These are phyloP conservation scores for Cerrena zonata DNA, from an alignment of 1,284 basidiomycete species.

Conservation along the genomic window DNA sequence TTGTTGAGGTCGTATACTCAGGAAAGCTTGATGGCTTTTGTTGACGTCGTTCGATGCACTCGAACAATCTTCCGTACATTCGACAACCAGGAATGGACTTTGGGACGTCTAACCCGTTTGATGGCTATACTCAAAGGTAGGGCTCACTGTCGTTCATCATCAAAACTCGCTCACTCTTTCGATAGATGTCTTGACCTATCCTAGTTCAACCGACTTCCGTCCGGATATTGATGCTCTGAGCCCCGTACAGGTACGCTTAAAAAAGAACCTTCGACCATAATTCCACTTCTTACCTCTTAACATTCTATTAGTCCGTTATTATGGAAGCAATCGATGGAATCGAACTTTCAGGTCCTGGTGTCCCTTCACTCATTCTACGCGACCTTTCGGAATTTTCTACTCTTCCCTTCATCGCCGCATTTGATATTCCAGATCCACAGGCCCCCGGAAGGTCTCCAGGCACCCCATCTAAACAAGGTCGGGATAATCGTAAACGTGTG, in stretches of 20 bases:
- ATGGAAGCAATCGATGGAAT: conserved; percentile 66
- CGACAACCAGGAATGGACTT: conserved; percentile 55
- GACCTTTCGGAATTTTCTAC: conserved; percentile 84
- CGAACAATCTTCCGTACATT: conserved; percentile 43
- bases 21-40: conserved; percentile 76
- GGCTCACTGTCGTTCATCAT: conserved; percentile 11
- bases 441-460: conserved; percentile 16
- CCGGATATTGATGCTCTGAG: conserved; percentile 81
- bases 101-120: conserved; percentile 59
- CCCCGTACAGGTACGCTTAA: conserved; percentile 65
- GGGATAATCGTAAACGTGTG: conserved; percentile 45
- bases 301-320: conserved; percentile 50
- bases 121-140: conserved; percentile 73
- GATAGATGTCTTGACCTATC: conserved; percentile 75
- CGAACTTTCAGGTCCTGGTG: conserved; percentile 55
- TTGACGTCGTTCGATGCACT: conserved; percentile 65
- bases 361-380: conserved; percentile 68
- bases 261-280: not conserved
- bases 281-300: not conserved
- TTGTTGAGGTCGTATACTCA: conserved; percentile 67
- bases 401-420: conserved; percentile 77
- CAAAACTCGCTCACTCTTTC: not conserved
- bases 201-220: conserved; percentile 77
- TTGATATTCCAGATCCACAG: conserved; percentile 42
- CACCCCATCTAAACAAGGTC: conserved; percentile 29